Conservation (phyloP, 805 yeast genomes). For the Candida sonorensis region DNA sequence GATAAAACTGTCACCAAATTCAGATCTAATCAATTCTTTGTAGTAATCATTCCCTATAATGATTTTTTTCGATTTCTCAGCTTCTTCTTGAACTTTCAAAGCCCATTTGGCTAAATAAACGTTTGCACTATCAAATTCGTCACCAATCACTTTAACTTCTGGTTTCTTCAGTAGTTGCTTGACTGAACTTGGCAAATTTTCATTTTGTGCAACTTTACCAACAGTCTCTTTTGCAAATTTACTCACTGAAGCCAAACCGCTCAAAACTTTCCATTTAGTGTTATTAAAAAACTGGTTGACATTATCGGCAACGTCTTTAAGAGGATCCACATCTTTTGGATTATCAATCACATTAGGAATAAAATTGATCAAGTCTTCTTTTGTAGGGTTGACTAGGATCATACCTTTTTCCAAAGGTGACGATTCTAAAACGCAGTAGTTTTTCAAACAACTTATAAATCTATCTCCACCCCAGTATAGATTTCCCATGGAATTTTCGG, state of each 20-base stretch:
- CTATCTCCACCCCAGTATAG: conserved; percentile 92
- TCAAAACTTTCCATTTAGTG: conserved; percentile 83
- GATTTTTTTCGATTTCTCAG: conserved; percentile 52
- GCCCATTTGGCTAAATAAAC: conserved; percentile 97
- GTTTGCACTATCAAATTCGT: conserved; percentile 89
- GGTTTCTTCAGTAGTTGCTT: conserved; percentile 62
- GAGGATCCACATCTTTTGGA: conserved; percentile 25
- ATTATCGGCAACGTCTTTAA: conserved; percentile 25
- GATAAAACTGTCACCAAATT: conserved; percentile 50
- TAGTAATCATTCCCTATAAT: conserved; percentile 56
- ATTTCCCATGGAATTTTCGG: conserved; percentile 36
- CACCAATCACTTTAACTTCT: conserved; percentile 72
- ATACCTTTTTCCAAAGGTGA: conserved; percentile 69
- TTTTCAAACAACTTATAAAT: conserved; percentile 49
- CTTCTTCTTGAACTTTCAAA: conserved; percentile 84
- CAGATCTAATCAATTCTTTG: conserved; percentile 45
- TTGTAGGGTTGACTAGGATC: conserved; percentile 71
- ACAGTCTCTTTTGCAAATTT: conserved; percentile 58
- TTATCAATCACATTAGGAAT: conserved; percentile 35
- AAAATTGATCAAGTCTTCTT: conserved; percentile 56
- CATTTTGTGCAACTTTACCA: conserved; percentile 43
- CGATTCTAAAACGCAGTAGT: conserved; percentile 54
- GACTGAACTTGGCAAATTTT: conserved; percentile 44
- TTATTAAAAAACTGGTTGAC: conserved; percentile 48
- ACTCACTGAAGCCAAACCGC: conserved; percentile 75